These are phyloP conservation scores for Ophiostoma quercus DNA, from an alignment of 2,329 filamentous ascomycete genomes.

Conservation along the genomic window DNA sequence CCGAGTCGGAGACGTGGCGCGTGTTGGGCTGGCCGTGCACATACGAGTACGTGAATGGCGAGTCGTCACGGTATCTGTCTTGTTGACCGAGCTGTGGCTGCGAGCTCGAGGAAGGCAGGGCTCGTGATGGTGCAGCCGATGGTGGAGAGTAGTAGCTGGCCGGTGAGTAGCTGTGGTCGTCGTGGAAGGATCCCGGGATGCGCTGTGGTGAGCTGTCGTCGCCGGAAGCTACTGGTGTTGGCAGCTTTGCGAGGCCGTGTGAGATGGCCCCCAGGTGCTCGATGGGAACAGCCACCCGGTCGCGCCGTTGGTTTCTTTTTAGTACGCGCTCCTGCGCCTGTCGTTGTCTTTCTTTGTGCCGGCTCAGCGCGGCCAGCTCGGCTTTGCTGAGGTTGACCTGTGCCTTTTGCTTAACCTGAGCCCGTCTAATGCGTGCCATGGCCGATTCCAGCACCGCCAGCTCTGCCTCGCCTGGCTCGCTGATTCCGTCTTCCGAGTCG, in stretches of 20 bases:
- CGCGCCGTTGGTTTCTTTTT: constrained; percentile 31
- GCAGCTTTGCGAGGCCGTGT: constrained; percentile 32
- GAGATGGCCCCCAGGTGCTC: constrained; percentile 45
- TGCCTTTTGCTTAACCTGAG: constrained; percentile 67
- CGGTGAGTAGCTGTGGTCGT: constrained; percentile 40
- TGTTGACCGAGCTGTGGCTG: constrained; percentile 32
- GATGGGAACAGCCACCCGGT: constrained; percentile 50
- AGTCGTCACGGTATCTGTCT: constrained; percentile 36
- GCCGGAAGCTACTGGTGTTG: constrained; percentile 30
- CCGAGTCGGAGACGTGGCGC: constrained; percentile 45
- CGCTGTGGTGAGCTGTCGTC: constrained; percentile 32
- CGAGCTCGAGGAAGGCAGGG: constrained; percentile 31
- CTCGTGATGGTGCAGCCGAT: constrained; percentile 26
- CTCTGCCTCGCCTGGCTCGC: constrained; percentile 46
- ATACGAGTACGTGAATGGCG: constrained; percentile 46
- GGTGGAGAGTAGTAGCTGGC: constrained; percentile 51
- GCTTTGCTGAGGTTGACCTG: constrained; percentile 76
- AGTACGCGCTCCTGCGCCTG: constrained; percentile 37
- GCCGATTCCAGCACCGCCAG: constrained; percentile 72
- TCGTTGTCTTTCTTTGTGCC: constrained; percentile 56
- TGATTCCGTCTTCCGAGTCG: constrained; percentile 43
- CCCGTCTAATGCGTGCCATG: constrained; percentile 71
- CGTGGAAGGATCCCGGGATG: constrained; percentile 37
- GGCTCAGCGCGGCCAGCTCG: constrained; percentile 75
- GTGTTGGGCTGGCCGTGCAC: constrained; percentile 35